Percentiles rank a stretch among this genome's conserved stretches.
These are phyloP conservation scores for Cicer chorassanicum DNA, from an alignment of 306 rosid species.

Conservation along the genomic window DNA sequence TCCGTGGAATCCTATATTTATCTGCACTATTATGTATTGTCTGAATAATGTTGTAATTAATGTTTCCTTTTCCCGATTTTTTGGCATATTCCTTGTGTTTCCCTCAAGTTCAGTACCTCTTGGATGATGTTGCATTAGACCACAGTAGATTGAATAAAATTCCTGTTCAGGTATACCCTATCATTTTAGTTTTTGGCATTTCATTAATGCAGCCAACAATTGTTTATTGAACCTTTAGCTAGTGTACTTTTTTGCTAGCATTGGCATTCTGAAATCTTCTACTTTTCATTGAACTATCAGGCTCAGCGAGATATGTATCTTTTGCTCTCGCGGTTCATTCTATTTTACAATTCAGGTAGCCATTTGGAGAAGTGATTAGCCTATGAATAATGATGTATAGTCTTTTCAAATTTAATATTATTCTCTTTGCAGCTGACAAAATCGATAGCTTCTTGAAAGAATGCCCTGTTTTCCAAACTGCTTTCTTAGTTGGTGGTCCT, in stretches of 20 bases:
- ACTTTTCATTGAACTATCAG: conserved; percentile 56
- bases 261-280: conserved; percentile 36
- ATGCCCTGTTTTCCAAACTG: conserved; percentile 78
- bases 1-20: conserved; percentile 30
- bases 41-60: conserved; percentile 24
- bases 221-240: conserved; percentile 21
- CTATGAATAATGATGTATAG: conserved; percentile 34
- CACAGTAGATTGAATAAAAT: conserved; percentile 66
- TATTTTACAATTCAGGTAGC: conserved; percentile 87
- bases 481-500: conserved; percentile 80
- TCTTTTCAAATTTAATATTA: conserved; percentile 37
- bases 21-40: conserved; percentile 18
- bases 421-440: conserved; percentile 69
- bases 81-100: conserved; percentile 41
- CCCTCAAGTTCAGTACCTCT: conserved; percentile 74
- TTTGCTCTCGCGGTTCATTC: conserved; percentile 85
- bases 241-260: conserved; percentile 31
- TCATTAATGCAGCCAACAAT: neutral
- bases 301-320: conserved; percentile 93
- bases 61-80: conserved; percentile 26
- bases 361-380: conserved; percentile 38
- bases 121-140: conserved; percentile 87
- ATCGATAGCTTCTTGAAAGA: conserved; percentile 79
- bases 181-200: conserved; percentile 37
- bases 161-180: conserved; percentile 51